Evolutionary conservation across 768 basidiomycete genomes (phyloP), one percentile per base, ranked within the genome.

Genomic region (Cytidiella melzeri): DNA sequence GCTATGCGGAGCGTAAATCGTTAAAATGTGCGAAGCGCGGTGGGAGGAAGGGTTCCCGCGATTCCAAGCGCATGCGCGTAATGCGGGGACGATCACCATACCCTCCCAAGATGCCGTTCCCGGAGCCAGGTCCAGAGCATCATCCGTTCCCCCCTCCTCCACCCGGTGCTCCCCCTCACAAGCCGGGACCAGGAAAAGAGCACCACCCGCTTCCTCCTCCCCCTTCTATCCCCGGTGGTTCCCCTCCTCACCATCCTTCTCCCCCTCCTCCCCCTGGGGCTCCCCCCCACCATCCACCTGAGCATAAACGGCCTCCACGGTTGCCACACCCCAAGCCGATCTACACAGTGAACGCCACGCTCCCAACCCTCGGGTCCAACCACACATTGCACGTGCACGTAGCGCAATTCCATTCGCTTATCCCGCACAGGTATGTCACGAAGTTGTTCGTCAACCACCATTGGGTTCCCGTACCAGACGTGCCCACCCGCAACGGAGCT

Each of bases 401-500:
- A 41, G 73, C 68, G 25, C 80, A 75, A 59, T 69, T 68, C 55
- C 73, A 71, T 52, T 38, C 47, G 34, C 20, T 42, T 3, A 47
- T 69, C 27, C 67, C 63, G 6, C 42, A 70, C 24, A 50, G 53
- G 4, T 65, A 65, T 37, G 53, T 67, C 39, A 77, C 73, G 7
- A 65, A 62, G 47, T 53, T 77, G 28, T 61, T 59, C 38, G 74
- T 72, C 41, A 73, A 78, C 39, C 67, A 69, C 12, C 64, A 61
- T 11, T 45, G 45, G 3, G 74, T 75, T 24, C 53, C 57, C 21
- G 52, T 70, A 6, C 61, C 69, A 26, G 82, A 84, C 55, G 61
- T 77, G 18, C 73, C 75, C 3, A 70, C 73, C 7, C 63, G 76
- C 25, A 83, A 84, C 55, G 83, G 81, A 26, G 83, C 75, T 20